Percentiles rank a stretch among this genome's conserved stretches.
phyloP scores from a whole-genome alignment of 768 basidiomycete genomes.

The Lentinula boryana region DNA sequence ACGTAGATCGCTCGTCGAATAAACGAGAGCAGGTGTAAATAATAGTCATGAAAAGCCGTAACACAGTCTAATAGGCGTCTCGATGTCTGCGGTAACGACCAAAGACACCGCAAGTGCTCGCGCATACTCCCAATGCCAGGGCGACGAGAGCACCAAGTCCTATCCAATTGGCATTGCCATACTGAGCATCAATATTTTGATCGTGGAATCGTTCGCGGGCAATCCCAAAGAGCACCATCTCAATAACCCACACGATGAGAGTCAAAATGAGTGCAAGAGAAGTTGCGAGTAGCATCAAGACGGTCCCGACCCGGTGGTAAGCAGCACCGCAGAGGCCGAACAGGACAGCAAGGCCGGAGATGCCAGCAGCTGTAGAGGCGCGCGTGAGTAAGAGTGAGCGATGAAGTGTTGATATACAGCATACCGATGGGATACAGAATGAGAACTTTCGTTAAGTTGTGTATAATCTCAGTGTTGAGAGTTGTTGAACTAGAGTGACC shows the following conservation, averaged over 20 bases:
- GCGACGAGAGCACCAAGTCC: slow-evolving; percentile 69
- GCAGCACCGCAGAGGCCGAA: slow-evolving; percentile 62
- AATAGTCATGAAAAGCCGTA: too few species aligned
- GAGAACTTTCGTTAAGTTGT: slow-evolving; percentile 67
- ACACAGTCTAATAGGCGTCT: background rate
- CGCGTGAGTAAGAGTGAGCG: background rate
- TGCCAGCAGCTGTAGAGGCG: slow-evolving; percentile 44
- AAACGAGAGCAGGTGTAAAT: too few species aligned
- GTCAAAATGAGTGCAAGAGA: slow-evolving; percentile 63
- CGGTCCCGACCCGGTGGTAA: slow-evolving; percentile 66
- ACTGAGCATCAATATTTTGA: slow-evolving; percentile 41
- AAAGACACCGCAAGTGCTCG: slow-evolving; percentile 59
- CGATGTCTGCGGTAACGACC: slow-evolving; percentile 49
- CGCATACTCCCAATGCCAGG: slow-evolving; percentile 57
- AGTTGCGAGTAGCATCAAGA: slow-evolving; percentile 68
- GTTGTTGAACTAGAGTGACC: slow-evolving; percentile 27
- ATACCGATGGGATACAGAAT: slow-evolving; percentile 78
- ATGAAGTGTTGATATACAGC: slow-evolving; percentile 13
- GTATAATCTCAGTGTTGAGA: slow-evolving; percentile 47
- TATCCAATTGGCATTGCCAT: slow-evolving; percentile 82
- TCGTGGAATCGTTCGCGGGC: slow-evolving; percentile 52
- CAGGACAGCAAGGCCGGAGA: slow-evolving; percentile 58
- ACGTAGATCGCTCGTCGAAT: too few species aligned
- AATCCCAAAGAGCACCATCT: slow-evolving; percentile 77
- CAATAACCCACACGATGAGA: slow-evolving; percentile 67